Percentiles rank a stretch among this genome's conserved stretches.
phyloP scores from a whole-genome alignment of 176 grass and related monocot genomes.

The Oryza meyeriana region DNA sequence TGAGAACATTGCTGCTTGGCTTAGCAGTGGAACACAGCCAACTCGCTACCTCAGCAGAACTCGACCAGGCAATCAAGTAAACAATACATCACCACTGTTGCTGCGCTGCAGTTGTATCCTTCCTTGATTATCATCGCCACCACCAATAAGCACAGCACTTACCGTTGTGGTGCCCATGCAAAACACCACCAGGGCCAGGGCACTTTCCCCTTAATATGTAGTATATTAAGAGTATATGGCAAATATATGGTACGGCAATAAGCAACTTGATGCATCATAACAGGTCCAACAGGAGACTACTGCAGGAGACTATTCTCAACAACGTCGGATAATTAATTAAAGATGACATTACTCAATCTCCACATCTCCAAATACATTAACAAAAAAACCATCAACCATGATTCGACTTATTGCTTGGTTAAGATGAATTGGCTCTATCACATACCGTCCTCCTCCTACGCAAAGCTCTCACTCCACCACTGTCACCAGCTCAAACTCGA shows the following conservation, averaged over 20 bases:
- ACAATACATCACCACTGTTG: background rate
- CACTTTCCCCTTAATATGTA: background rate
- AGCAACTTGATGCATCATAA: background rate
- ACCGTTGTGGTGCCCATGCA: background rate
- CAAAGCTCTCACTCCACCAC: conserved; percentile 28
- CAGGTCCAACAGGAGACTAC: background rate
- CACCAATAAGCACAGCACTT: background rate
- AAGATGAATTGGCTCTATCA: background rate
- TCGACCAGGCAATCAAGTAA: no score
- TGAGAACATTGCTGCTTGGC: no score
- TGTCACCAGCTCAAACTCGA: conserved; percentile 53
- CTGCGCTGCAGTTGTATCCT: background rate
- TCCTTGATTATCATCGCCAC: background rate
- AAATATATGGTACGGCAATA: background rate
- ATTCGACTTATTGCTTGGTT: conserved; percentile 34
- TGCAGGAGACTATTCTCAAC: background rate
- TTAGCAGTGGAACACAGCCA: no score
- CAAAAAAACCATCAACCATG: conserved; percentile 17
- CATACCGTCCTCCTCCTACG: background rate
- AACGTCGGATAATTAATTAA: background rate
- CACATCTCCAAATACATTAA: background rate
- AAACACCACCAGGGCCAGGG: background rate
- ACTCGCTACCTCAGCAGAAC: background rate
- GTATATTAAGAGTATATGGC: background rate
- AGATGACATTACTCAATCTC: background rate